A percentile compares a stretch with the other conserved stretches of the same genome.
Conservation (phyloP, 345 rosid species). For the Citrus reticulata region DNA sequence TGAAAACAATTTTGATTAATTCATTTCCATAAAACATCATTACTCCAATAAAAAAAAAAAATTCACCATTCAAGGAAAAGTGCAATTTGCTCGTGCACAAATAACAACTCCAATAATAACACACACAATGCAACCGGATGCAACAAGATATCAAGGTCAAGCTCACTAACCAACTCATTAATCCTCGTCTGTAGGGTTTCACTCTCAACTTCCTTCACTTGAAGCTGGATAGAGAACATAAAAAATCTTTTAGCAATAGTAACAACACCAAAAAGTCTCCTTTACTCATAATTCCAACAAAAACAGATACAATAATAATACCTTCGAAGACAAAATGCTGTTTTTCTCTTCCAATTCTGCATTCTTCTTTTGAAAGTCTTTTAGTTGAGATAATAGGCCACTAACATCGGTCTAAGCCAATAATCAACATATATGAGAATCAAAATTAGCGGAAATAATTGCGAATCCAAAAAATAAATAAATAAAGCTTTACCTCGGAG, state of each 20-base stretch:
- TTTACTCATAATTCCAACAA: not conserved
- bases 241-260: slow-evolving; percentile 16
- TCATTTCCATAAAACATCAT: not conserved
- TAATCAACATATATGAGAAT: slow-evolving; percentile 7
- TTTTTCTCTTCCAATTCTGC: slow-evolving; percentile 68
- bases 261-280: not conserved
- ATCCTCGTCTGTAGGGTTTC: slow-evolving; percentile 51
- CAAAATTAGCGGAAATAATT: not conserved
- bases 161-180: slow-evolving; percentile 56
- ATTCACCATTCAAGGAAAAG: not conserved
- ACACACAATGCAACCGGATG: not conserved
- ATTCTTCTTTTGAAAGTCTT: slow-evolving; percentile 69
- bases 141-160: not conserved
- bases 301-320: slow-evolving; percentile 1
- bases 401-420: slow-evolving; percentile 73
- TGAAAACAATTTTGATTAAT: not conserved
- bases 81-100: not conserved
- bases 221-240: slow-evolving; percentile 46
- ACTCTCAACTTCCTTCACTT: slow-evolving; percentile 54
- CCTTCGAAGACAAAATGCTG: slow-evolving; percentile 49
- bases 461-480: not conserved
- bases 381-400: slow-evolving; percentile 79
- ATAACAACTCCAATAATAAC: not conserved
- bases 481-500: slow-evolving; percentile 50
- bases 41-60: not conserved